phyloP scores from a whole-genome alignment of 2,329 filamentous ascomycete genomes.

The Thelonectria olida region DNA sequence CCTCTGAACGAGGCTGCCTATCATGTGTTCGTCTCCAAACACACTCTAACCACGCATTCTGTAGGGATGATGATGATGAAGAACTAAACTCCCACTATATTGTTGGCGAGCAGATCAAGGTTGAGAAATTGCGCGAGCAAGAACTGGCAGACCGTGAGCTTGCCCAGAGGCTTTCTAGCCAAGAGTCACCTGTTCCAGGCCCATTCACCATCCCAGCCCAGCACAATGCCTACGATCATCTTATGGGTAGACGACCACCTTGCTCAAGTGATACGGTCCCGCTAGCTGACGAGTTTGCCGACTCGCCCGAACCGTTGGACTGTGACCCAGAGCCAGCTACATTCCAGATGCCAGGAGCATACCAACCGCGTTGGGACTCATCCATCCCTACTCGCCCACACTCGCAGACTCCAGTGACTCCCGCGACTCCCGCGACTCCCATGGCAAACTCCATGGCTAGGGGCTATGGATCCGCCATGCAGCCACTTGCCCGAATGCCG shows the following conservation, averaged over 20 bases:
- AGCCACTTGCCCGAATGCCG: background rate
- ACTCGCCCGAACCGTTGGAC: background rate
- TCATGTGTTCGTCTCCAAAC: background rate
- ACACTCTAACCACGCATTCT: background rate
- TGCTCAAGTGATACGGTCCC: conserved; percentile 7
- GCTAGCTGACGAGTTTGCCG: background rate
- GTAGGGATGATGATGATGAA: conserved; percentile 48
- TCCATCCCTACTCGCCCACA: conserved; percentile 1
- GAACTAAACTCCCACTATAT: conserved; percentile 40
- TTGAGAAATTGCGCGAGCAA: conserved; percentile 45
- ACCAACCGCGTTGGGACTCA: conserved; percentile 24
- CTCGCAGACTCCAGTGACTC: conserved; percentile 4
- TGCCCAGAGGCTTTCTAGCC: conserved; percentile 41
- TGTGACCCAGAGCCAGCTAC: background rate
- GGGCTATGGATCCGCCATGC: background rate
- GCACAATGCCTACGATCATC: conserved; percentile 37
- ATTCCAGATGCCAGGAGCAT: conserved; percentile 27
- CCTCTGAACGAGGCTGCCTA: too few species aligned
- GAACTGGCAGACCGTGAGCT: conserved; percentile 41
- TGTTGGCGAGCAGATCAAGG: conserved; percentile 47
- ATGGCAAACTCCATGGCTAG: background rate
- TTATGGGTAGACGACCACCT: conserved; percentile 43
- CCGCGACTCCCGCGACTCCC: too few species aligned
- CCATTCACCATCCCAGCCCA: conserved; percentile 11
- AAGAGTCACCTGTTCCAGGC: conserved; percentile 22